Conservation (phyloP, 2,329 filamentous ascomycete genomes). For the Epichloe glyceriae region DNA sequence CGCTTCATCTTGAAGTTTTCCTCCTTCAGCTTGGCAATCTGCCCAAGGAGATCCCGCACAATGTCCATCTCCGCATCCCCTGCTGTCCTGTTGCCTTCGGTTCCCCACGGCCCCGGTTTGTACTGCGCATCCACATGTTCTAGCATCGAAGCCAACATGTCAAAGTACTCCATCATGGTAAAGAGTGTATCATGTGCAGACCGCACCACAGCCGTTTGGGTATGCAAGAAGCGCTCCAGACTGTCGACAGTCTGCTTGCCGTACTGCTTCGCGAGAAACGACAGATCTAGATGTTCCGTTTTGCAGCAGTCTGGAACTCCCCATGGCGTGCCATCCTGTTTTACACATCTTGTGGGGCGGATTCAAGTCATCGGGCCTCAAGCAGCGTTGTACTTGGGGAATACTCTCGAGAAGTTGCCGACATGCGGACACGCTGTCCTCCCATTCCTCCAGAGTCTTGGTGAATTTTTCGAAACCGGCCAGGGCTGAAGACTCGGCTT, state of each 20-base stretch:
- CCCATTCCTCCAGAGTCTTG: neutral
- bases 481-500: neutral
- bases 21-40: neutral
- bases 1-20: neutral
- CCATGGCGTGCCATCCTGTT: neutral
- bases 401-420: neutral
- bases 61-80: neutral
- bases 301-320: neutral
- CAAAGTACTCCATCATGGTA: neutral
- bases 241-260: neutral
- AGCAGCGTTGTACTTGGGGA: neutral
- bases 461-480: neutral
- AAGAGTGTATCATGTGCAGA: neutral
- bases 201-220: neutral
- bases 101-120: neutral
- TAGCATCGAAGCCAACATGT: neutral
- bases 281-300: neutral
- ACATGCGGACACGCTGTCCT: neutral
- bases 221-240: neutral
- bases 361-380: neutral
- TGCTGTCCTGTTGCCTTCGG: neutral
- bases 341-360: neutral
- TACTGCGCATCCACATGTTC: neutral
- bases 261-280: neutral
- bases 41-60: neutral